Base-by-base conservation (phyloP, 768 basidiomycete species). In the Podaxis rugospora region DNA sequence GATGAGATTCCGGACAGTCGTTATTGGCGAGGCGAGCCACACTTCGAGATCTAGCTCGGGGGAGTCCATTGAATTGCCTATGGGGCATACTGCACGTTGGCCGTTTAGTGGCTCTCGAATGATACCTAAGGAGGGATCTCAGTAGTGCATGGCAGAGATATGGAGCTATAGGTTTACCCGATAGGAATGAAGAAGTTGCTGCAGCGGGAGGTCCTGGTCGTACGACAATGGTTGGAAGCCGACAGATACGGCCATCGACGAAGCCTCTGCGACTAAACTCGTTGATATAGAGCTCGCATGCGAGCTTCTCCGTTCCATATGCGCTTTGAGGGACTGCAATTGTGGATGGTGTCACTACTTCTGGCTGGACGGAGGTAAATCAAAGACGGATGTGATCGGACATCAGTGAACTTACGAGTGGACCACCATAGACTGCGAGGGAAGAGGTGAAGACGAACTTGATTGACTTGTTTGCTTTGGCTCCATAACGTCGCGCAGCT, bases 371-470 rank as follows among this genome's bases (percentile, higher is more conserved):
- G 40, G n/a, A 21, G 9, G 18, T 46, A 14, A 13, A n/a, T 23
- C 18, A 5, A 25, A 27, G 28, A n/a, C 9, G 18, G 46, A 51
- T 37, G 36, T 5, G 16, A 27, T 56, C 28, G 18, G 47, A 46
- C 16, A 54, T 37, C 23, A 28, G 25, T 52, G 5, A 37, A 40
- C 71, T 25, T 55, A 80, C 79, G n/a, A 80, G 63, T 58, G 81
- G 80, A 4, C 84, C 83, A 60, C 84, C 84, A 66, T 84, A 85
- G 3, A 86, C 83, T 25, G 85, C 85, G n/a, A 85, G 71, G 1
- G 82, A 83, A 2, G 84, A 85, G 1, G 84, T 78, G 69, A 84
- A 84, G 65, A 86, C 76, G 72, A 85, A 84, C 64, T 80, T 83
- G 66, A 83, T 75, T 65, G 46, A 13, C 39, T 49, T 62, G 65